These are phyloP conservation scores for Russula griseocarnosa DNA, from an alignment of 768 basidiomycete species.

Conservation along the genomic window DNA sequence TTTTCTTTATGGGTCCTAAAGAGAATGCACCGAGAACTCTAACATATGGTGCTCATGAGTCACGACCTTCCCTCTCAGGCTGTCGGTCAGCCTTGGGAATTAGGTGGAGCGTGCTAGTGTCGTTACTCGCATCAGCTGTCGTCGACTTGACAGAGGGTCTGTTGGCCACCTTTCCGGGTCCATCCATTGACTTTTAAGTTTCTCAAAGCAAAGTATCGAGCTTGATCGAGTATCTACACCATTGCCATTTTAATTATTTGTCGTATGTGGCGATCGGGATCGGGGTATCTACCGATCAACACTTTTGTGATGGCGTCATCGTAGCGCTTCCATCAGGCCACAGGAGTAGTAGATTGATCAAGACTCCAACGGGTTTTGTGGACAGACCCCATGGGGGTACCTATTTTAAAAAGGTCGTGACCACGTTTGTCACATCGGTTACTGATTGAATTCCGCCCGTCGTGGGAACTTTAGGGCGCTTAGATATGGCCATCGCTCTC, in stretches of 20 bases:
- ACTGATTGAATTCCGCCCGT: too few species aligned
- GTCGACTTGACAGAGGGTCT: not conserved
- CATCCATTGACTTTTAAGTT: too few species aligned
- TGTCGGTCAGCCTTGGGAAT: not conserved
- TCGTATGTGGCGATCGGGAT: not conserved
- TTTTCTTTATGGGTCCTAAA: too few species aligned
- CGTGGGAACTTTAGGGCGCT: slow-evolving; percentile 7
- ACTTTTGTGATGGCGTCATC: not conserved
- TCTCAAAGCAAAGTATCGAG: too few species aligned
- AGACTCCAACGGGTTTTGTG: not conserved
- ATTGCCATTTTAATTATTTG: not conserved
- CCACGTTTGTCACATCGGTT: too few species aligned
- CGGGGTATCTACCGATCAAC: not conserved
- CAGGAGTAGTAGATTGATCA: too few species aligned
- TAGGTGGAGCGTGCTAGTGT: not conserved
- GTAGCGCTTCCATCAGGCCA: not conserved
- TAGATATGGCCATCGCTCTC: not conserved
- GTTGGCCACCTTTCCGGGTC: too few species aligned
- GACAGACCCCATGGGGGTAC: not conserved
- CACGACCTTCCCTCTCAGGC: not conserved
- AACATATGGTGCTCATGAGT: not conserved
- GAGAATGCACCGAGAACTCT: not conserved
- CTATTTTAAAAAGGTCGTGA: too few species aligned
- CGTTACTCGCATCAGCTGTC: not conserved
- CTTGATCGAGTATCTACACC: not conserved